phyloP scores from a whole-genome alignment of 148 eudicot species.

The Rhododendron simsii region DNA sequence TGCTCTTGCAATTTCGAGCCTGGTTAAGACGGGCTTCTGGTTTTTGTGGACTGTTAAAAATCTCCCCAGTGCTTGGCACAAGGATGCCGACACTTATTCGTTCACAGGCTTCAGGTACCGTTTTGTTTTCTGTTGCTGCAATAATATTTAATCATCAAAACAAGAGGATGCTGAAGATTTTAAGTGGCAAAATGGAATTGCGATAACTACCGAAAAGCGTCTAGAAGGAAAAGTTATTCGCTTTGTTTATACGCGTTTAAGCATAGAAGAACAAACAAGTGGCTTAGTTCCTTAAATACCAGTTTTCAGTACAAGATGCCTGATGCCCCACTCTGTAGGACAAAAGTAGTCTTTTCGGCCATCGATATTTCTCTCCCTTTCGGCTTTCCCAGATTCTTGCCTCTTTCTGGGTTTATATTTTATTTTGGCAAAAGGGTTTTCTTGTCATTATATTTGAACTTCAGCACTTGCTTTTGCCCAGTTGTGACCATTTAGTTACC shows the following conservation, averaged over 20 bases:
- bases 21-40: conserved; percentile 6
- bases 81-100: neutral
- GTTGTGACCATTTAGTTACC: neutral
- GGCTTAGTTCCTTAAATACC: neutral
- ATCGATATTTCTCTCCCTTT: neutral
- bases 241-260: conserved; percentile 14
- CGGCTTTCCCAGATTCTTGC: conserved; percentile 2
- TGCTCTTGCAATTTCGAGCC: conserved; percentile 3
- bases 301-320: neutral
- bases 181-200: neutral
- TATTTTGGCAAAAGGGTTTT: neutral
- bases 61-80: neutral
- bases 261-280: neutral
- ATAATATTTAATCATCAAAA: neutral
- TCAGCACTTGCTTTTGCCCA: neutral
- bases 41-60: neutral
- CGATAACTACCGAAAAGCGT: neutral
- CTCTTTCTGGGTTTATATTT: neutral
- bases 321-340: conserved; percentile 3
- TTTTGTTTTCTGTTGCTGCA: neutral
- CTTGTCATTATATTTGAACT: conserved; percentile 2
- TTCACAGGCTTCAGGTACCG: neutral
- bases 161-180: neutral
- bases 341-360: conserved; percentile 10
- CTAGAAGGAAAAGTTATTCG: neutral